Conservation (phyloP, 108 stramenopile species). For the Nitzschia putrida region DNA sequence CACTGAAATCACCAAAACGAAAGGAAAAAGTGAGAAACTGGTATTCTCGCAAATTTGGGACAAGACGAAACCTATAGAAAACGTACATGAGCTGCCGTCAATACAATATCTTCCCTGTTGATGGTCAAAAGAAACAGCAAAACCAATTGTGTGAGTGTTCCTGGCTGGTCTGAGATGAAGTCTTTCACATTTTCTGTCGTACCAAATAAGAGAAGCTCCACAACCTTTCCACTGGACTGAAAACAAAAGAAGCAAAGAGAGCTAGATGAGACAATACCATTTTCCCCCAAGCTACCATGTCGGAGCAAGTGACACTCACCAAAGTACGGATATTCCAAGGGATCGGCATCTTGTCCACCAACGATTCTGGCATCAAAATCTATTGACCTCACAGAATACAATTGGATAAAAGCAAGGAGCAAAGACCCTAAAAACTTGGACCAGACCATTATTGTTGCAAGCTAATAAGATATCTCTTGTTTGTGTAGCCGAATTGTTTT, state of each 20-base stretch:
- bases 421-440: too few relatives aligned
- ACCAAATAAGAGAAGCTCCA: slow-evolving; percentile 38
- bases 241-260: not conserved
- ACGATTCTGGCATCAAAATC: slow-evolving; percentile 24
- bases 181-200: not conserved
- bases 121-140: not conserved
- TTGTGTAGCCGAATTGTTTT: too few relatives aligned
- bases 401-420: too few relatives aligned
- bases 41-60: not conserved
- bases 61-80: not conserved
- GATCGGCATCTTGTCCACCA: slow-evolving; percentile 31
- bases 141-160: not conserved
- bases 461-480: too few relatives aligned
- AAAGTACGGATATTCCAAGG: slow-evolving; percentile 35
- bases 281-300: not conserved
- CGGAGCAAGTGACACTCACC: slow-evolving; percentile 1
- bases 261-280: not conserved
- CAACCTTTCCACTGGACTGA: slow-evolving; percentile 45
- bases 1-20: slow-evolving; percentile 14
- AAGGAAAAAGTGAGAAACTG: slow-evolving; percentile 4
- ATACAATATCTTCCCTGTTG: slow-evolving; percentile 28
- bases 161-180: not conserved
- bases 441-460: too few relatives aligned
- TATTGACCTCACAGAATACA: not conserved
- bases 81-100: slow-evolving; percentile 42